phyloP scores from a whole-genome alignment of 805 yeast species.

The Pichia gijzeniarum region DNA sequence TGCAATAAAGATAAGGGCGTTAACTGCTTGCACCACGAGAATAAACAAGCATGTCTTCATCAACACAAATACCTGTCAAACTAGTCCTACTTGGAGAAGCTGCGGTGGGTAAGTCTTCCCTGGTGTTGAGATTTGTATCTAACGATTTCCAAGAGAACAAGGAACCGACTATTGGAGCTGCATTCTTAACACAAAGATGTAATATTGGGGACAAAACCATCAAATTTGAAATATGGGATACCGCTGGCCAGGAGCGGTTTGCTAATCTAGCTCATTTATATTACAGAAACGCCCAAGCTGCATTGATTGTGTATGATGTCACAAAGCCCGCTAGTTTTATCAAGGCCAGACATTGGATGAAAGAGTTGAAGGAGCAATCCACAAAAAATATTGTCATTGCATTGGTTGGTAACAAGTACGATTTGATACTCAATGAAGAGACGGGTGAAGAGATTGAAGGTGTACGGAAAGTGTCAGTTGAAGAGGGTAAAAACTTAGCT shows the following conservation, averaged over 20 bases:
- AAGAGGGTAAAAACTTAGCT: conserved; percentile 83
- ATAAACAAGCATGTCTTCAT: conserved; percentile 17
- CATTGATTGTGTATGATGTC: conserved; percentile 89
- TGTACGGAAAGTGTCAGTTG: conserved; percentile 70
- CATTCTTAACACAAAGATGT: conserved; percentile 90
- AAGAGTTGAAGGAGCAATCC: conserved; percentile 92
- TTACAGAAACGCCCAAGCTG: conserved; percentile 96
- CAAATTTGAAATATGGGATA: conserved; percentile 93
- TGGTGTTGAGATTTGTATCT: conserved; percentile 86
- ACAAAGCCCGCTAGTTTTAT: conserved; percentile 92
- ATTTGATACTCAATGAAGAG: conserved; percentile 51
- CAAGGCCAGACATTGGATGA: conserved; percentile 97
- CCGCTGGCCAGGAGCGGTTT: conserved; percentile 97
- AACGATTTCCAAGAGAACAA: conserved; percentile 96
- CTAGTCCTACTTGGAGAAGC: conserved; percentile 93
- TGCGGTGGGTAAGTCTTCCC: conserved; percentile 93
- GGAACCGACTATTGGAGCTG: conserved; percentile 98
- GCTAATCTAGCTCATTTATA: conserved; percentile 96
- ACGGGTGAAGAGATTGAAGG: conserved; percentile 44
- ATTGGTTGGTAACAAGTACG: conserved; percentile 87
- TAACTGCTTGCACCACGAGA: neutral
- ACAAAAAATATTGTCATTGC: conserved; percentile 89
- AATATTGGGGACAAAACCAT: conserved; percentile 79
- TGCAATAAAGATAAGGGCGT: neutral
- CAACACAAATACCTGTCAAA: conserved; percentile 63